phyloP scores from a whole-genome alignment of 176 grass and related monocot species.

The Elaeis guineensis region DNA sequence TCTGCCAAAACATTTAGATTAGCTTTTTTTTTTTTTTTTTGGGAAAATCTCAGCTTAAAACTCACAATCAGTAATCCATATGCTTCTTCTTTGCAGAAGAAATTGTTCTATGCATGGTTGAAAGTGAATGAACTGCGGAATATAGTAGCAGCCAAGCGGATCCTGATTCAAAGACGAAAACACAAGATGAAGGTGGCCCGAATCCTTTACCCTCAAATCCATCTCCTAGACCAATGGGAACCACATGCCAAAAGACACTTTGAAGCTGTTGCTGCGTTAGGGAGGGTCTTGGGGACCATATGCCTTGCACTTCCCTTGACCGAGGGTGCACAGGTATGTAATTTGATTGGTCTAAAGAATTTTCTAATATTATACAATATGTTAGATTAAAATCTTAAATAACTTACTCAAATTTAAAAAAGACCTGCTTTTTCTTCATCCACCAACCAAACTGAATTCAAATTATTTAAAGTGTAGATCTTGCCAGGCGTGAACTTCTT shows the following conservation, averaged over 20 bases:
- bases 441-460: too few relatives aligned
- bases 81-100: constrained; percentile 41
- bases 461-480: too few relatives aligned
- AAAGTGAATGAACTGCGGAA: constrained; percentile 63
- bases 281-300: constrained; percentile 34
- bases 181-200: constrained; percentile 62
- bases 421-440: too few relatives aligned
- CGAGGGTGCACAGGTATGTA: constrained; percentile 43
- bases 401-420: too few relatives aligned
- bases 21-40: too few relatives aligned
- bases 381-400: too few relatives aligned
- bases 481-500: too few relatives aligned
- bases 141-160: constrained; percentile 72
- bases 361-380: too few relatives aligned
- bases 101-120: constrained; percentile 77
- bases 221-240: constrained; percentile 59
- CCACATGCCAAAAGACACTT: constrained; percentile 31
- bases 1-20: too few relatives aligned
- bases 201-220: constrained; percentile 43
- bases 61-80: too few relatives aligned
- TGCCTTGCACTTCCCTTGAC: constrained; percentile 56
- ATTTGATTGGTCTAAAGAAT: too few relatives aligned
- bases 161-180: constrained; percentile 66
- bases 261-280: constrained; percentile 44
- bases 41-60: too few relatives aligned